Percentiles rank a stretch among this genome's conserved stretches.
These are phyloP conservation scores for Penicillium sp. DNA, from an alignment of 2,329 filamentous ascomycete species.

Conservation along the genomic window DNA sequence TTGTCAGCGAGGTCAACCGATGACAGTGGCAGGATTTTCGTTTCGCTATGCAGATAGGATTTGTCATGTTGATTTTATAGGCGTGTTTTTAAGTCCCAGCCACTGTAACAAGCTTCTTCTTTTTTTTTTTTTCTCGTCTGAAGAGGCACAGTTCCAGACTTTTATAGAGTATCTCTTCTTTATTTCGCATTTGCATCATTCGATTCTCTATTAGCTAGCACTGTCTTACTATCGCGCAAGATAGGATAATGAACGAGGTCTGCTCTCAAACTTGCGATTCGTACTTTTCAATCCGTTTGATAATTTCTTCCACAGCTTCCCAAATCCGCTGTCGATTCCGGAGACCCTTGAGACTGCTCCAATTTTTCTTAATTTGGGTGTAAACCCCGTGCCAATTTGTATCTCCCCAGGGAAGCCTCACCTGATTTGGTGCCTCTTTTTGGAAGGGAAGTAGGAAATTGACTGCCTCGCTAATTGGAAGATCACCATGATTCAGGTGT, in stretches of 20 bases:
- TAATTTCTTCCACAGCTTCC: neutral
- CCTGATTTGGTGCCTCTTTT: neutral
- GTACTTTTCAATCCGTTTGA: neutral
- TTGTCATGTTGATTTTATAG: neutral
- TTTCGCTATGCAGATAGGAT: neutral
- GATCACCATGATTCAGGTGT: neutral
- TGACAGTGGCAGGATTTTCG: neutral
- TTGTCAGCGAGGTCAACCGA: neutral
- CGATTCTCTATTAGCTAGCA: no score
- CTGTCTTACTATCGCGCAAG: no score
- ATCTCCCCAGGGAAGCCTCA: neutral
- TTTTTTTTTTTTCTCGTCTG: neutral
- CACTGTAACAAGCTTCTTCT: neutral
- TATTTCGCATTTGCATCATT: no score
- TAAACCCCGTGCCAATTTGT: neutral
- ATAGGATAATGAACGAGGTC: neutral
- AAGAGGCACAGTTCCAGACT: neutral
- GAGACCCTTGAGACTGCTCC: neutral
- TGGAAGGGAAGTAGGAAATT: neutral
- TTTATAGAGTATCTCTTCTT: neutral
- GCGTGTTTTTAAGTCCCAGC: neutral
- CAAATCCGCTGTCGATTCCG: neutral
- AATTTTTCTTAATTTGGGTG: neutral
- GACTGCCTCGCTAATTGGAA: neutral
- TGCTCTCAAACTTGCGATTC: neutral